phyloP scores from a whole-genome alignment of 2,329 filamentous ascomycete species.

The Zymoseptoria pseudotritici region DNA sequence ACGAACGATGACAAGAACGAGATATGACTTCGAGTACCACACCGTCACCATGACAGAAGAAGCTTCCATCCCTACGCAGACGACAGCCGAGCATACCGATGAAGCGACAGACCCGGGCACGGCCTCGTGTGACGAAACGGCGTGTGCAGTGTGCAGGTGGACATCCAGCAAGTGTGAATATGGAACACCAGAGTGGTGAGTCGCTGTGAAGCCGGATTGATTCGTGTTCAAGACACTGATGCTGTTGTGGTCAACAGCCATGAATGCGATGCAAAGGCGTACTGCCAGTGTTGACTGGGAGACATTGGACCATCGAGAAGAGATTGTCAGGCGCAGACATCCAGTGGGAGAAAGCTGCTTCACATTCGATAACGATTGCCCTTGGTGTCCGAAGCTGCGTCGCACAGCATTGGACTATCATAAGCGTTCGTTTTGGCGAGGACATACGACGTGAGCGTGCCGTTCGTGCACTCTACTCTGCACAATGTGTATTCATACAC shows the following conservation, averaged over 20 bases:
- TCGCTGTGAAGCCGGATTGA: not conserved
- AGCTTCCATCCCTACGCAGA: not conserved
- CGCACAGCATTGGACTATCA: no score
- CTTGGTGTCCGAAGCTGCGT: not conserved
- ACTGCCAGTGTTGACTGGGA: constrained; percentile 8
- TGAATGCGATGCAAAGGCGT: constrained; percentile 13
- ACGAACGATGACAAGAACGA: constrained; percentile 10
- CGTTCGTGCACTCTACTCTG: not conserved
- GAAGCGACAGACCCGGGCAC: not conserved
- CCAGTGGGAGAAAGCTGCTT: not conserved
- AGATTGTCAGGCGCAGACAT: not conserved
- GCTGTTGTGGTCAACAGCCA: constrained; percentile 4
- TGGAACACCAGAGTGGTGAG: constrained; percentile 5
- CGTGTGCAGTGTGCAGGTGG: constrained; percentile 12
- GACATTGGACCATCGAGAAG: not conserved
- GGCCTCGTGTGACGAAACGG: constrained; percentile 9
- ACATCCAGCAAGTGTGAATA: constrained; percentile 5
- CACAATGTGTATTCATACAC: no score
- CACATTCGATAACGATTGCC: no score
- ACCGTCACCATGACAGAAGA: constrained; percentile 8
- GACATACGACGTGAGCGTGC: not conserved
- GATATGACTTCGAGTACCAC: constrained; percentile 10
- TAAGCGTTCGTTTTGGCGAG: not conserved
- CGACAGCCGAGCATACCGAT: not conserved
- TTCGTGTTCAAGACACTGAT: not conserved